These are phyloP conservation scores for Solanum chiquidenum DNA, from an alignment of 257 asterid species.

Conservation along the genomic window DNA sequence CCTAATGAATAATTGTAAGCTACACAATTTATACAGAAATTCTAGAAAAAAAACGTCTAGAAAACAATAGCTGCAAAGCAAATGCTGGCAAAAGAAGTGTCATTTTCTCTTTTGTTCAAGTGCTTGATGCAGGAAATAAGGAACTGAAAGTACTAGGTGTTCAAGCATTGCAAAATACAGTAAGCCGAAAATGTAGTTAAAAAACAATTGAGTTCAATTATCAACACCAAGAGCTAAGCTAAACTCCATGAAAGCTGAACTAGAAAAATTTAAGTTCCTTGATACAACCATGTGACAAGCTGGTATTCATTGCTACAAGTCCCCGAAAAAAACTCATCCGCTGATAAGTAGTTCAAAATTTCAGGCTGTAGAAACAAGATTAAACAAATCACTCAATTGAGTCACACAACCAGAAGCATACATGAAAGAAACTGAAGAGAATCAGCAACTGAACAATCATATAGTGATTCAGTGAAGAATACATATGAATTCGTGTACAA, in stretches of 20 bases:
- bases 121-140: background rate
- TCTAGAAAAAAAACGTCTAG: background rate
- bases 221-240: background rate
- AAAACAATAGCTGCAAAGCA: background rate
- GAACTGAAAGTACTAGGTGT: background rate
- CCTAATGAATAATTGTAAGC: background rate
- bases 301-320: background rate
- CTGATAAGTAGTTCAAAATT: background rate
- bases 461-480: background rate
- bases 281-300: background rate
- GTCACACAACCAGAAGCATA: background rate
- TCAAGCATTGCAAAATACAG: background rate
- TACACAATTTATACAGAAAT: background rate
- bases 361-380: background rate
- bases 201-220: background rate
- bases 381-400: background rate
- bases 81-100: background rate
- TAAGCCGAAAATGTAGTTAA: background rate
- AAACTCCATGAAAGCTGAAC: background rate
- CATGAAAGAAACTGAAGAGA: background rate
- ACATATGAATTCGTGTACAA: background rate
- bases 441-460: background rate
- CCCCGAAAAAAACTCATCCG: background rate
- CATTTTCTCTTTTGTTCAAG: background rate
- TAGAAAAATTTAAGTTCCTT: background rate